Base-by-base conservation (phyloP, 352 stramenopile species). In the Phytophthora foliorum region DNA sequence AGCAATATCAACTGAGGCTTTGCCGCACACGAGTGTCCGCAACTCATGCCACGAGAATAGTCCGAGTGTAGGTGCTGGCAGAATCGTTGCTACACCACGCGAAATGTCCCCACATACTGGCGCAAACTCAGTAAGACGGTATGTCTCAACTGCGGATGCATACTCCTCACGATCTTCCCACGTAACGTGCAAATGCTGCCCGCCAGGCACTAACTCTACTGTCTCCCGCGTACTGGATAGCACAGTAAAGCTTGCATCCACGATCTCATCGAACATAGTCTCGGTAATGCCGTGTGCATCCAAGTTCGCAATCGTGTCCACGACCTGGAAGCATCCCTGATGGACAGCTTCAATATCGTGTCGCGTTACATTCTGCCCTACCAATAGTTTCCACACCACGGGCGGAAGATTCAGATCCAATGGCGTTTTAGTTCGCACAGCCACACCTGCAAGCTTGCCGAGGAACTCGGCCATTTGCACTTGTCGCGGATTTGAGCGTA, bases 401-500 rank as follows among this genome's bases (percentile, higher is more conserved):
- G 89, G 76, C 24, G 95, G 89, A 24, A 99, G 72, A 56, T 98
- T 97, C 42, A 98, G 65, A 39, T 97, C 93, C 14, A 98, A 77
- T 50, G 92, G 95, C 27, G 95, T 97, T 79, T 98, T 98, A 19
- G 91, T 97, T 39, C 96, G 92, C 32, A 98, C 89, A 21, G 93
- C 93, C 46, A 98, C 93, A 21, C 95, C 96, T 60, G 98, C 97
- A 17, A 99, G 80, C 63, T 98, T 98, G 16, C 96, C 96, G 14
- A 99, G 80, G 64, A 98, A 98, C 60, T 97, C 88, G 38, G 95
- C 93, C 94, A 98, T 98, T 22, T 91, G 78, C 0, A 96, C 69
- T 8, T 88, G 77, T 11, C 80, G 75, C 17, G 77, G 59, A 48
- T 89, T 77, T 17, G 61, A 69, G 27, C 78, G 75, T 21, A 91